Evolutionary conservation across 2,329 filamentous ascomycete species (phyloP), one percentile per base, ranked within the genome.

Genomic region (Colletotrichum eremochloae): DNA sequence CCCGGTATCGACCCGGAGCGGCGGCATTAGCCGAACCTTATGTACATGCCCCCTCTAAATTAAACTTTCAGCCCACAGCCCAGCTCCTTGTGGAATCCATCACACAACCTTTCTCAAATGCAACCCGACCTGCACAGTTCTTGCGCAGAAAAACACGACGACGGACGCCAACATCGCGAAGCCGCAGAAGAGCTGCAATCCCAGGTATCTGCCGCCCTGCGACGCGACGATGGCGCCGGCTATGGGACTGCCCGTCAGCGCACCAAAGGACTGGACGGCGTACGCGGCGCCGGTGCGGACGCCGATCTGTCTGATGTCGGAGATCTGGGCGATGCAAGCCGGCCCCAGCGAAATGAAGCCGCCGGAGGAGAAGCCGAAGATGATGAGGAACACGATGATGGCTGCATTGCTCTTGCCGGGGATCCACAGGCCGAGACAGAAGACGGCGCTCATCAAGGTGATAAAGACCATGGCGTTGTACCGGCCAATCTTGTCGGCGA

Each of bases 301-400:
- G 18, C 93, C 93, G 44, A 95, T 91, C 78, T 93, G 86, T 29
- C 88, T 84, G 48, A 94, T 87, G 57, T 93, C 91, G 1, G 89
- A 91, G 73, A 94, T 92, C 76, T 94, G 91, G 1, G 91, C 91
- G 31, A 95, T 84, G 18, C 93, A 82, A 0, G 91, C 87, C 0
- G 92, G 90, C 0, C 85, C 84, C 24, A 94, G 82, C 0, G 88
- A 88, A 46, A 93, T 88, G 76, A 91, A 92, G 2, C 89, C 88
- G 15, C 92, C 93, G 0, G 89, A 91, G 18, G 86, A 86, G 78
- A 94, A 93, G 24, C 92, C 93, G 75, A 92, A 94, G 8, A 93
- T 80, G n/a, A 87, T 84, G 15, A 88, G 86, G 79, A 93, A 94
- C 46, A 90, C 84, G 62, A 94, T 86, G 70, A 91, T 88, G 1